Evolutionary conservation across 202 grass and related monocot genomes (phyloP).

Genomic region (Miscanthus sacchariflorus): DNA sequence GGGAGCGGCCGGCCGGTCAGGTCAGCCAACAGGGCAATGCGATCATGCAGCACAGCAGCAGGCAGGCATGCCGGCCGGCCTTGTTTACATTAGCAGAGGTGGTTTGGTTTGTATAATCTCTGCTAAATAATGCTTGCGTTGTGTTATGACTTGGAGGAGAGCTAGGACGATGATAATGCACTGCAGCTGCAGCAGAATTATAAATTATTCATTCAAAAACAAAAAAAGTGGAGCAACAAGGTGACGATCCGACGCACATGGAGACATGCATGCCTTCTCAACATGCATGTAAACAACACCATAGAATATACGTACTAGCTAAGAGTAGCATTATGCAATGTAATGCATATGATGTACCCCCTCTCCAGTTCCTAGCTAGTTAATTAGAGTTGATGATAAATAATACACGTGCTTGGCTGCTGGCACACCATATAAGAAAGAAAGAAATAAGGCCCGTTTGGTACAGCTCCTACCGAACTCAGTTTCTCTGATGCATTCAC

Average conservation of each 20-base stretch:
- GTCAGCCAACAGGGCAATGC: neutral
- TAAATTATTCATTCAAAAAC: neutral
- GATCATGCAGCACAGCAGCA: neutral
- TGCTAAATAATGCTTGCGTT: neutral
- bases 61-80: no score
- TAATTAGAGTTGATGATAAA: neutral
- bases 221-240: no score
- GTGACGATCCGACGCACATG: neutral
- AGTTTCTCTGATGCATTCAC: no score
- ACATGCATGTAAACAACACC: neutral
- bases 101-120: neutral
- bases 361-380: neutral
- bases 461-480: no score
- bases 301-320: neutral
- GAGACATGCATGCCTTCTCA: neutral
- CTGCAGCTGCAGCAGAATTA: neutral
- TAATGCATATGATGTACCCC: neutral
- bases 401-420: neutral
- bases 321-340: neutral
- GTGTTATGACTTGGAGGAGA: no score
- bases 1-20: neutral
- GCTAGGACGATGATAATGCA: no score
- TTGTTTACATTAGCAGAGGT: neutral
- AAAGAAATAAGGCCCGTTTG: neutral
- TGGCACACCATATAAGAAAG: neutral